A percentile compares a stretch with the other conserved stretches of the same genome.
phyloP scores from a whole-genome alignment of 768 basidiomycete genomes.

The Podaxis sp. region DNA sequence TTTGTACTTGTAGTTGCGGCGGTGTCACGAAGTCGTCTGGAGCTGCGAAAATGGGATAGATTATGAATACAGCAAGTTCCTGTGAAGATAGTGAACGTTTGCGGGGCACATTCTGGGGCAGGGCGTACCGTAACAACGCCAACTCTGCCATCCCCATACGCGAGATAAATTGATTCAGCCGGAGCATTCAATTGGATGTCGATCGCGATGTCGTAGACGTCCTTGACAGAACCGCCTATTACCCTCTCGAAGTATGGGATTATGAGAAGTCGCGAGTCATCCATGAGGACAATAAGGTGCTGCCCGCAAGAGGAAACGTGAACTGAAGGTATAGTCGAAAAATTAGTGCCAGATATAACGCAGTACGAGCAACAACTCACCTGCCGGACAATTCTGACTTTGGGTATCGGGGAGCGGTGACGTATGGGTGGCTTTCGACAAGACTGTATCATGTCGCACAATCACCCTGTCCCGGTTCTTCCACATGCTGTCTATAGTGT shows the following conservation, averaged over 20 bases:
- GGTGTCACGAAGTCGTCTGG: constrained; percentile 5
- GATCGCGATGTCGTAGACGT: constrained; percentile 32
- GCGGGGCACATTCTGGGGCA: background rate
- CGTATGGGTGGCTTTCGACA: background rate
- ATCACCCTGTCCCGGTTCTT: background rate
- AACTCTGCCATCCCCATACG: constrained; percentile 42
- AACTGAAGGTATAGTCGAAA: constrained; percentile 25
- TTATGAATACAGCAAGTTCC: constrained; percentile 26
- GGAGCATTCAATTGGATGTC: constrained; percentile 41
- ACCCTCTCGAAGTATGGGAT: constrained; percentile 42
- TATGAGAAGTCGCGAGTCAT: constrained; percentile 38
- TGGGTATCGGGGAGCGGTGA: too few species aligned
- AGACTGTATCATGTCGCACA: background rate
- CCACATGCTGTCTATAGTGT: background rate
- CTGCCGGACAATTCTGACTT: background rate
- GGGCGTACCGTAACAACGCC: constrained; percentile 47
- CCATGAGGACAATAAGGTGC: constrained; percentile 41
- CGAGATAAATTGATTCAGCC: constrained; percentile 44
- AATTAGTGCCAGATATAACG: background rate
- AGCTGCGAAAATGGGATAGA: constrained; percentile 19
- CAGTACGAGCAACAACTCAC: background rate
- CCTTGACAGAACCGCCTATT: constrained; percentile 21
- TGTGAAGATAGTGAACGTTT: constrained; percentile 17
- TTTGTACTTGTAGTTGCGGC: constrained; percentile 13
- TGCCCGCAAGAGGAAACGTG: constrained; percentile 48